phyloP scores from a whole-genome alignment of 176 grass and related monocot genomes.

The Saccharum officinarum region DNA sequence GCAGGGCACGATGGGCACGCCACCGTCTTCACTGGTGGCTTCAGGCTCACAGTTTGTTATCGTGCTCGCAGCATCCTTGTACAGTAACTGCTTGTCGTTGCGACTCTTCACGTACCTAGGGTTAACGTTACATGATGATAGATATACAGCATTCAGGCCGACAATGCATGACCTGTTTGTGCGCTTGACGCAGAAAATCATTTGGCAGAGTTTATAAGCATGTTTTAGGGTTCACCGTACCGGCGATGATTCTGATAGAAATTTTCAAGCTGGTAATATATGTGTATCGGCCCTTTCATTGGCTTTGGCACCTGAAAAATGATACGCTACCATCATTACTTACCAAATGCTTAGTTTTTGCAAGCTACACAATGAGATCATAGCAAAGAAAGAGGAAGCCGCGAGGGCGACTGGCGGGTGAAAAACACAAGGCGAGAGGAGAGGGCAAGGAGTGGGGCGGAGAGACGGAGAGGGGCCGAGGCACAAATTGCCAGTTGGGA shows the following conservation, averaged over 20 bases:
- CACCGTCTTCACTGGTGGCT: conserved; percentile 45
- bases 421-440: too few species aligned
- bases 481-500: too few species aligned
- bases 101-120: conserved; percentile 81
- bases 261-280: conserved; percentile 88
- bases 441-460: too few species aligned
- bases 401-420: too few species aligned
- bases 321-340: not conserved
- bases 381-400: too few species aligned
- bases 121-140: not conserved
- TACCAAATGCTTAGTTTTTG: not conserved
- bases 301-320: conserved; percentile 75
- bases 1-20: conserved; percentile 75
- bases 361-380: not conserved
- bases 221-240: conserved; percentile 58
- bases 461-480: too few species aligned
- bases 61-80: conserved; percentile 19
- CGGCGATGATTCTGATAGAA: conserved; percentile 97
- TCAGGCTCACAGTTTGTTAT: conserved; percentile 69
- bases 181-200: too few species aligned
- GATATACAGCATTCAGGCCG: not conserved
- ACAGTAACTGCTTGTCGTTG: conserved; percentile 66
- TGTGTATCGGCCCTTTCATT: conserved; percentile 77
- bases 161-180: too few species aligned
- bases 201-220: not conserved